Evolutionary conservation across 2,329 filamentous ascomycete genomes (phyloP), one percentile per base, ranked within the genome.

Genomic region (Dothideomycetes sp.): DNA sequence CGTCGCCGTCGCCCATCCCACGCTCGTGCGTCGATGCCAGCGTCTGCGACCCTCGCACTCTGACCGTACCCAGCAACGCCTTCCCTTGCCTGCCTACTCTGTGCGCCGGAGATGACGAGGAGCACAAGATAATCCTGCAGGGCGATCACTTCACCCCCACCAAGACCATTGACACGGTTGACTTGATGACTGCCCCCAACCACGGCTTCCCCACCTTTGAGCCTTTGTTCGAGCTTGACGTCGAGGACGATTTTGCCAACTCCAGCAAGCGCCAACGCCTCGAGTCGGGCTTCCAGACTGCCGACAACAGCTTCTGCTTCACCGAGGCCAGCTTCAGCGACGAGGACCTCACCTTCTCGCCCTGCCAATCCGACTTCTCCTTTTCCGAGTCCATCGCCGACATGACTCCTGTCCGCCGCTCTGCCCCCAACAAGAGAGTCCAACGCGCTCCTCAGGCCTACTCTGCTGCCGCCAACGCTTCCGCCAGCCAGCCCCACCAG

Each of bases 191-290:
- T 20, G 61, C 65, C 43, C n/a, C n/a, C n/a, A 65, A 69, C 50
- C 67, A 71, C 47, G 63, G 73, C 65, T 71, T 91, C 20, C 80
- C 83, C 18, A 69, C 73, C 7, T 93, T 94, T 52, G 84, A 93
- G 61, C 83, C 86, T 50, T 77, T 93, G 51, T 91, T 88, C 17
- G 87, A 94, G 54, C 73, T 94, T 43, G 88, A 94, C 60, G 87
- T 84, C 1, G 88, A 94, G 54, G 85, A 93, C 72, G 85, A 91
- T 58, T 86, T 93, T 54, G 80, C 77, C 59, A 74, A 75, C 45
- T 70, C 72, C 42, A 73, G 65, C 56, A 86, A 85, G 68, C 78
- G 88, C 51, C 73, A 88, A 71, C 63, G 84, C 64, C 66, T 89
- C 65, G 53, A 83, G 66, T 44, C 36, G 17, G 33, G 20, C 22